These are phyloP conservation scores for Oryza coarctata DNA, from an alignment of 176 grass and related monocot genomes.

Conservation along the genomic window DNA sequence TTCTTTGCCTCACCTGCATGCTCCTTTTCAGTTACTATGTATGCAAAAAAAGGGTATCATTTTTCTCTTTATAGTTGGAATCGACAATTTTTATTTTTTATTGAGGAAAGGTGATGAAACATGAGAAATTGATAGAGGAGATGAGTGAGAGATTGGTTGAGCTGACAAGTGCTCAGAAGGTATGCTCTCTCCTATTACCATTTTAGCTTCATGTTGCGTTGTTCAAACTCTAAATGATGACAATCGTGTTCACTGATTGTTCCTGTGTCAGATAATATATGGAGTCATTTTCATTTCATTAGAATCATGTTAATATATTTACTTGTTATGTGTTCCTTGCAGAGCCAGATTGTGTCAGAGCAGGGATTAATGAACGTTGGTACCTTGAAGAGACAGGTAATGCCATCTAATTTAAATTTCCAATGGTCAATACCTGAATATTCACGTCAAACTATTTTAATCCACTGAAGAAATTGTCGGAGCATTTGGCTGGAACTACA, in stretches of 20 bases:
- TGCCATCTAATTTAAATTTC: background rate
- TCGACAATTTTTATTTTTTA: slow-evolving; percentile 8
- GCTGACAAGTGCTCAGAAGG: slow-evolving; percentile 46
- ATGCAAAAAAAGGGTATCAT: background rate
- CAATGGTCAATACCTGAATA: background rate
- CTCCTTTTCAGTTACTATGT: background rate
- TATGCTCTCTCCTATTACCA: background rate
- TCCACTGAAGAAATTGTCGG: slow-evolving; percentile 56
- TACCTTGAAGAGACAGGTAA: slow-evolving; percentile 64
- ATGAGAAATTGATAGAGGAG: slow-evolving; percentile 46
- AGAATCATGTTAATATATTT: background rate
- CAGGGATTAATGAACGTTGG: slow-evolving; percentile 39
- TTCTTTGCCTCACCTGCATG: background rate
- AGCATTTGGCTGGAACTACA: slow-evolving; percentile 36
- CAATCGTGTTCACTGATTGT: background rate
- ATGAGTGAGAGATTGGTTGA: slow-evolving; percentile 33
- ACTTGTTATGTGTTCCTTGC: slow-evolving; percentile 24
- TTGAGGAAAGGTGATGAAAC: slow-evolving; percentile 36
- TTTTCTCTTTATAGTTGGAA: background rate
- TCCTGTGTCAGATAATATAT: background rate
- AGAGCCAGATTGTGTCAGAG: slow-evolving; percentile 37
- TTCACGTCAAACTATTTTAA: background rate
- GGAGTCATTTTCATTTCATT: background rate
- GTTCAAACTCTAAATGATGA: background rate
- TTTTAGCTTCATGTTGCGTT: slow-evolving; percentile 2